These are phyloP conservation scores for Thermochaetoides dissita DNA, from an alignment of 2,329 filamentous ascomycete genomes.

Conservation along the genomic window DNA sequence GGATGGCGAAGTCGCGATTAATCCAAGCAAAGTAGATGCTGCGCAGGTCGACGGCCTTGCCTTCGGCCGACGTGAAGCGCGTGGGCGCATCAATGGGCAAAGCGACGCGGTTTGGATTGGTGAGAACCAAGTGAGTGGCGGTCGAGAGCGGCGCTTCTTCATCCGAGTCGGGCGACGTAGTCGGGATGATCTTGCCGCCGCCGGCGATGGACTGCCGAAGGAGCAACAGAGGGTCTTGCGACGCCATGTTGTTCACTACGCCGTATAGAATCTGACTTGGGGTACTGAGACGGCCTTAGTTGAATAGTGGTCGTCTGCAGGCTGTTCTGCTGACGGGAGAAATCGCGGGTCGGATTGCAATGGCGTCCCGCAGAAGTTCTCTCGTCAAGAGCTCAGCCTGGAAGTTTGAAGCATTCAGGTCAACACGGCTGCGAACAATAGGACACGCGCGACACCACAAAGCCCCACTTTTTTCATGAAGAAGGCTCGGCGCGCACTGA, in stretches of 20 bases:
- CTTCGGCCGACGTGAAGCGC: constrained; percentile 67
- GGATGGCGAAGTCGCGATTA: constrained; percentile 79
- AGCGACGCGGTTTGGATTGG: constrained; percentile 41
- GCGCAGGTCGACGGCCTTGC: constrained; percentile 64
- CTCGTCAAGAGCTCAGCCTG: too few relatives aligned
- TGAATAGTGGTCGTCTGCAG: too few relatives aligned
- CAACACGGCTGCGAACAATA: too few relatives aligned
- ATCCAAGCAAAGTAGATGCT: constrained; percentile 94
- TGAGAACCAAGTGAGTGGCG: constrained; percentile 70
- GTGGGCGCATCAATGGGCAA: constrained; percentile 62
- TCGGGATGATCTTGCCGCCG: constrained; percentile 56
- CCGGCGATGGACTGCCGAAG: constrained; percentile 71
- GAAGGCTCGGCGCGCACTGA: too few relatives aligned
- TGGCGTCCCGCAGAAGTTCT: too few relatives aligned
- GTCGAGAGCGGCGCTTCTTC: constrained; percentile 52
- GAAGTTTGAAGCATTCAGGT: too few relatives aligned
- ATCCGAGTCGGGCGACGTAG: constrained; percentile 48
- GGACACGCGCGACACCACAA: too few relatives aligned
- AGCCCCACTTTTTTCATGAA: too few relatives aligned
- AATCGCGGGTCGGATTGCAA: too few relatives aligned
- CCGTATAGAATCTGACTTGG: background rate
- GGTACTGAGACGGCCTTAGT: too few relatives aligned
- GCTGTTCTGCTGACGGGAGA: too few relatives aligned
- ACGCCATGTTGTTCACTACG: constrained; percentile 34
- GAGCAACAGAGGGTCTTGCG: constrained; percentile 66